Percentiles rank a stretch among this genome's conserved stretches.
Evolutionary conservation across 2,329 filamentous ascomycete genomes (phyloP).

Genomic region (Colletotrichum tamarilloi): DNA sequence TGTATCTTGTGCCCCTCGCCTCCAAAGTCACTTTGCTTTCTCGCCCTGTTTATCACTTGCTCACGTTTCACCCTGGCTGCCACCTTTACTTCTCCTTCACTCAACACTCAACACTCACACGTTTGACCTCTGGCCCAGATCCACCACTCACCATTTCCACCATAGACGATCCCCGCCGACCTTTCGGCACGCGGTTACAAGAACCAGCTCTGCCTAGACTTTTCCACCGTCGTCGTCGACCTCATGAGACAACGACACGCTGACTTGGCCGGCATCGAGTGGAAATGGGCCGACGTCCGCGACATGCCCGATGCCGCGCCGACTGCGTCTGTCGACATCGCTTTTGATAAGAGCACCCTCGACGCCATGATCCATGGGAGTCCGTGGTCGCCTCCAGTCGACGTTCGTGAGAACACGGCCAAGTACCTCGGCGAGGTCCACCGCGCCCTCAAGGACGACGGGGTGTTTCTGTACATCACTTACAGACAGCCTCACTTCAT

Average conservation of each 20-base stretch:
- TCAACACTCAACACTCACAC: not conserved
- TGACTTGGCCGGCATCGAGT: constrained; percentile 54
- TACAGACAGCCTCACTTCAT: constrained; percentile 67
- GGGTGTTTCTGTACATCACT: constrained; percentile 63
- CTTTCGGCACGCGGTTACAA: constrained; percentile 59
- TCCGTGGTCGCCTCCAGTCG: constrained; percentile 62
- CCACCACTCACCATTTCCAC: not conserved
- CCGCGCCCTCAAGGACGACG: constrained; percentile 59
- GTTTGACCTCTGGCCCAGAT: not conserved
- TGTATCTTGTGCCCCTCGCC: not conserved
- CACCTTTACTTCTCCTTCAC: not conserved
- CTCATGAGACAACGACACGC: constrained; percentile 60
- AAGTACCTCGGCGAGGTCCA: constrained; percentile 62
- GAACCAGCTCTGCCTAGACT: constrained; percentile 66
- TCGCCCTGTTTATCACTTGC: not conserved
- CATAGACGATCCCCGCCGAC: constrained; percentile 62
- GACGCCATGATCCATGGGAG: constrained; percentile 67
- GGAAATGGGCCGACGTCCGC: constrained; percentile 63
- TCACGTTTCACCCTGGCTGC: not conserved
- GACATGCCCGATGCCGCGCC: constrained; percentile 53
- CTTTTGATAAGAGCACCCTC: constrained; percentile 68
- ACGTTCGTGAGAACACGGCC: constrained; percentile 58
- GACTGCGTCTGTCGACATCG: constrained; percentile 59
- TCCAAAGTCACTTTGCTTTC: not conserved
- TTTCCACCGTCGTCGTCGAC: constrained; percentile 63